These are phyloP conservation scores for Diaporthe sp. DNA, from an alignment of 2,329 filamentous ascomycete genomes.

Conservation along the genomic window DNA sequence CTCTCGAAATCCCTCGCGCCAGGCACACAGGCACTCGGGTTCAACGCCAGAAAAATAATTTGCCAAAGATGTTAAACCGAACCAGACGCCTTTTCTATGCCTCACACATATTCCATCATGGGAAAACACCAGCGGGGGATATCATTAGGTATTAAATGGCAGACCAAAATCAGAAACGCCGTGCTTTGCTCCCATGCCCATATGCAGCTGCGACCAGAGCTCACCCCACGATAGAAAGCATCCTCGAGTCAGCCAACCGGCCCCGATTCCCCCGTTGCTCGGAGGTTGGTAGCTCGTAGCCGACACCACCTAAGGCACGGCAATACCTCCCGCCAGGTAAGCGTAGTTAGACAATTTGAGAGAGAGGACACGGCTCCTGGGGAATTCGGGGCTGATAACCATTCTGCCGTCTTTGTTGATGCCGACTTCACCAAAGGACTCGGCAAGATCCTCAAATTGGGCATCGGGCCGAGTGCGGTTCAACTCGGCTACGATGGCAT, in stretches of 20 bases:
- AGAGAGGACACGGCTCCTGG: slow-evolving; percentile 64
- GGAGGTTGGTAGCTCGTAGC: background rate
- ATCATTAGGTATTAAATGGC: slow-evolving; percentile 33
- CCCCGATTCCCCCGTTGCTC: background rate
- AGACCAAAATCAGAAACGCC: slow-evolving; percentile 35
- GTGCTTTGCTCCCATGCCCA: slow-evolving; percentile 36
- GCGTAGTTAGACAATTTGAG: slow-evolving; percentile 71
- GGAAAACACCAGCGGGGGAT: slow-evolving; percentile 24
- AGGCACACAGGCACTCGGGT: background rate
- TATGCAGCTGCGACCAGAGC: slow-evolving; percentile 5
- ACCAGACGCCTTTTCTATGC: slow-evolving; percentile 37
- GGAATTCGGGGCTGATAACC: slow-evolving; percentile 68
- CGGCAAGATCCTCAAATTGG: slow-evolving; percentile 71
- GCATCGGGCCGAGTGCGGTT: slow-evolving; percentile 68
- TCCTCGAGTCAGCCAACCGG: background rate
- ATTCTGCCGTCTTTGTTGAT: slow-evolving; percentile 71
- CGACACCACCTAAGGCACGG: slow-evolving; percentile 43
- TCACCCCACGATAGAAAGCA: slow-evolving; percentile 3
- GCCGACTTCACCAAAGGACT: slow-evolving; percentile 72
- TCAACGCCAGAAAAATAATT: background rate
- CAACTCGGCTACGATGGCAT: slow-evolving; percentile 73
- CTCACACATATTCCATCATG: slow-evolving; percentile 29
- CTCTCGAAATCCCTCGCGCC: background rate
- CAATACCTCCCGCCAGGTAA: slow-evolving; percentile 58
- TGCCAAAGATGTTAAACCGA: background rate